These are phyloP conservation scores for Syzygium jambos DNA, from an alignment of 345 rosid species.

Conservation along the genomic window DNA sequence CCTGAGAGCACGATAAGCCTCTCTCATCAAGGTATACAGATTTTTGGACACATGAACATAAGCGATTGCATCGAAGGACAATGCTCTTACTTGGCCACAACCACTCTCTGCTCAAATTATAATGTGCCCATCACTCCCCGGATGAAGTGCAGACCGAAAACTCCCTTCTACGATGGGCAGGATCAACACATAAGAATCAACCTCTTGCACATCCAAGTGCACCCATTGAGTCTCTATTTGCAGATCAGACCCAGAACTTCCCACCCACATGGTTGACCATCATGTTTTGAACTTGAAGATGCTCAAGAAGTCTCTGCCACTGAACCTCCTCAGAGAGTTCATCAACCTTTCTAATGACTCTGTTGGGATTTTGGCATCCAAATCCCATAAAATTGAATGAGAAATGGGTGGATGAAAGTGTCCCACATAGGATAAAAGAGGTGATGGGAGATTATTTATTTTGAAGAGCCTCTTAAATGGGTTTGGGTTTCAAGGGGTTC, in stretches of 20 bases:
- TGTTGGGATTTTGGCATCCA: too few species aligned
- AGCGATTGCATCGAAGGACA: constrained; percentile 48
- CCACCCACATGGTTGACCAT: constrained; percentile 86
- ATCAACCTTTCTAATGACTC: constrained; percentile 25
- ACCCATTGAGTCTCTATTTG: constrained; percentile 77
- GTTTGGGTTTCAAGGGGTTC: too few species aligned
- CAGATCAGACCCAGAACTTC: constrained; percentile 65
- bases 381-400: too few species aligned
- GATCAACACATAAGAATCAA: constrained; percentile 37
- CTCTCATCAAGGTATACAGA: constrained; percentile 72
- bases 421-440: too few species aligned
- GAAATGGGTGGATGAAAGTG: too few species aligned
- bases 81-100: constrained; percentile 32
- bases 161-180: constrained; percentile 58
- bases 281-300: constrained; percentile 76
- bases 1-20: constrained; percentile 59
- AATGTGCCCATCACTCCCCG: constrained; percentile 47
- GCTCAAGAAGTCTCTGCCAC: constrained; percentile 41
- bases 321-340: constrained; percentile 61
- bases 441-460: too few species aligned
- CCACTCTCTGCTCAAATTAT: constrained; percentile 66
- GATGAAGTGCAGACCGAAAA: constrained; percentile 63
- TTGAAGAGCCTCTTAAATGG: too few species aligned
- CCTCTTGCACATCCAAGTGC: constrained; percentile 57
- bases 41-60: constrained; percentile 64